Percentiles rank a stretch among this genome's conserved stretches.
Conservation (phyloP, 1,284 basidiomycete genomes). For the Stygiomarasmius scandens region DNA sequence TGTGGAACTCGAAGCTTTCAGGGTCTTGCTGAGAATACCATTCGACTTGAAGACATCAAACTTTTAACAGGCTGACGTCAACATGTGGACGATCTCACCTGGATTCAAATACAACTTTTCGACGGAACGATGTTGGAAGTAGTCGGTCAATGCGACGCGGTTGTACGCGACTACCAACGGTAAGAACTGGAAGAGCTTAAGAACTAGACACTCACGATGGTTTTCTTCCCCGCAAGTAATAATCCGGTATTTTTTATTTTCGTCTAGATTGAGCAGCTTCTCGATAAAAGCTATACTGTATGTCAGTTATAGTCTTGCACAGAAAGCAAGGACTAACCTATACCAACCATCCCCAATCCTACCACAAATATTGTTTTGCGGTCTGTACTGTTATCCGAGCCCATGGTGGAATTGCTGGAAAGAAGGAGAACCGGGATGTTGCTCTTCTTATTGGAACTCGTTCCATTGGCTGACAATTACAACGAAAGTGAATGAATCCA, state of each 20-base stretch:
- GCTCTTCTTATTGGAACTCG: too few species aligned
- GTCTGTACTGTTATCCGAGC: not conserved
- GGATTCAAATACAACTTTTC: constrained; percentile 70
- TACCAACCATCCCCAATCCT: constrained; percentile 73
- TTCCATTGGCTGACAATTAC: too few species aligned
- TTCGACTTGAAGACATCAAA: constrained; percentile 25
- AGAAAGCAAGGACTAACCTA: constrained; percentile 42
- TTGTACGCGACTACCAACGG: constrained; percentile 6
- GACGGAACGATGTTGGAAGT: constrained; percentile 61
- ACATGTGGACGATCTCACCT: constrained; percentile 20
- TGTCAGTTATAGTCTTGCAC: not conserved
- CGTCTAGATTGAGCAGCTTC: constrained; percentile 63
- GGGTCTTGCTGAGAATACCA: constrained; percentile 68
- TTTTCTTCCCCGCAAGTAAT: constrained; percentile 64
- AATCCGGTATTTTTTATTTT: constrained; percentile 49
- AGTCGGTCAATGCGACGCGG: constrained; percentile 50
- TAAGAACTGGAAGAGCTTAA: not conserved
- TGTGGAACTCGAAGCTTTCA: constrained; percentile 53
- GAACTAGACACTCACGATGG: constrained; percentile 27
- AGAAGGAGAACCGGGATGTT: too few species aligned
- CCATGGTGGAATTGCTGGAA: not conserved
- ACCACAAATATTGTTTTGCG: constrained; percentile 46
- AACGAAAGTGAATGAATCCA: too few species aligned
- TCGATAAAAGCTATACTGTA: constrained; percentile 59
- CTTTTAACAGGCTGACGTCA: not conserved